Evolutionary conservation across 352 stramenopile genomes (phyloP).

Genomic region (Thalassiosira mediterranea): DNA sequence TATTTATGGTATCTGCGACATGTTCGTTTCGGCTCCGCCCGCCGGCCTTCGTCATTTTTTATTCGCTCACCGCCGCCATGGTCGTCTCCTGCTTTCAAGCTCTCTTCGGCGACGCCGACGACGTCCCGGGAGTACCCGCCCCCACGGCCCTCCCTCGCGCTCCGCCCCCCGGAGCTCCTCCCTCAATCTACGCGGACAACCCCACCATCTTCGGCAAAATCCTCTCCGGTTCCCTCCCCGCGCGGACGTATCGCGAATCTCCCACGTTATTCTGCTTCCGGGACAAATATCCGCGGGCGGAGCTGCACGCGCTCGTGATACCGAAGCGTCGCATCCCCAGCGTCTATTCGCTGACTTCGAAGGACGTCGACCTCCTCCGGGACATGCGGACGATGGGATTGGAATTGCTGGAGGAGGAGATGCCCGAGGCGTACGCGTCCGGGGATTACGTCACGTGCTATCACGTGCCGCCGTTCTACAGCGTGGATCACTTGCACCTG

Average conservation of each 20-base stretch:
- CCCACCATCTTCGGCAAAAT: slow-evolving; percentile 76
- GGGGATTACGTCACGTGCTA: slow-evolving; percentile 77
- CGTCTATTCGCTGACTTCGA: slow-evolving; percentile 44
- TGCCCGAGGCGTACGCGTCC: slow-evolving; percentile 43
- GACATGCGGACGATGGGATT: slow-evolving; percentile 63
- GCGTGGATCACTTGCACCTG: slow-evolving; percentile 81
- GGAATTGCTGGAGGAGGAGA: slow-evolving; percentile 44
- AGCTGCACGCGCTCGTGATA: slow-evolving; percentile 72
- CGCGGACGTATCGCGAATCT: slow-evolving; percentile 48
- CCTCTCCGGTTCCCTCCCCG: slow-evolving; percentile 55
- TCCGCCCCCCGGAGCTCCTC: too few species aligned
- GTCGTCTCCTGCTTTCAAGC: too few species aligned
- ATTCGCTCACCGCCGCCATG: too few species aligned
- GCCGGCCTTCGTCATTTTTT: too few species aligned
- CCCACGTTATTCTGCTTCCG: slow-evolving; percentile 60
- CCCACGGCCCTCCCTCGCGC: too few species aligned
- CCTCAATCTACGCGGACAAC: slow-evolving; percentile 50
- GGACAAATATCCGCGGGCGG: slow-evolving; percentile 60
- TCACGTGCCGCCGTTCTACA: slow-evolving; percentile 79
- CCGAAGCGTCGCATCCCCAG: slow-evolving; percentile 59
- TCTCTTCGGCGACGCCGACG: too few species aligned
- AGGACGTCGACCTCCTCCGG: slow-evolving; percentile 49
- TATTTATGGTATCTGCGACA: too few species aligned
- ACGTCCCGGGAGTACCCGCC: too few species aligned
- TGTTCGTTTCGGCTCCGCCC: too few species aligned